Percentiles rank a stretch among this genome's conserved stretches.
Evolutionary conservation across 2,329 filamentous ascomycete genomes (phyloP).

Genomic region (Neonectria hederae): DNA sequence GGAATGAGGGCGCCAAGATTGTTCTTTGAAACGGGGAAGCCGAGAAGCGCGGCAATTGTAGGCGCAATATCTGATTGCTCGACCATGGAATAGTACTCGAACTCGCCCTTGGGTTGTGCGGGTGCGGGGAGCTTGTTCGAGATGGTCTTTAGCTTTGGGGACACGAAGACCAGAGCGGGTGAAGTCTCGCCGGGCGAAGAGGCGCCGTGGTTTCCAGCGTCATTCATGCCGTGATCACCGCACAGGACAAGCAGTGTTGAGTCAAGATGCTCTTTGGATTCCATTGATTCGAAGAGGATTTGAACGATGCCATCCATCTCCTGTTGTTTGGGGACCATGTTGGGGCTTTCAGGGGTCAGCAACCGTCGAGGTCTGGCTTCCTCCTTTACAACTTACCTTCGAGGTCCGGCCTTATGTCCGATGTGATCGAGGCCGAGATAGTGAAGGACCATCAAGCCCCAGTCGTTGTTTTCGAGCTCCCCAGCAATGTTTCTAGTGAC

Average conservation of each 20-base stretch:
- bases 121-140: constrained; percentile 60
- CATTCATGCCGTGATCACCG: constrained; percentile 99
- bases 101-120: constrained; percentile 70
- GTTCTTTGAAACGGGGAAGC: constrained; percentile 88
- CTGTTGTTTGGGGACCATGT: constrained; percentile 91
- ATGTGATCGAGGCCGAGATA: constrained; percentile 97
- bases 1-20: constrained; percentile 88
- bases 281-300: constrained; percentile 79
- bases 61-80: constrained; percentile 95
- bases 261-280: constrained; percentile 73
- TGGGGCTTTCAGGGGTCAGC: constrained; percentile 63
- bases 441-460: constrained; percentile 93
- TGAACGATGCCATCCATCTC: constrained; percentile 92
- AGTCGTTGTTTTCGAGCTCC: constrained; percentile 82
- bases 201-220: constrained; percentile 95
- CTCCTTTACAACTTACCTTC: constrained; percentile 62
- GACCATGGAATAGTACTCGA: constrained; percentile 84
- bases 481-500: constrained; percentile 87
- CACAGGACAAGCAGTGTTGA: constrained; percentile 86
- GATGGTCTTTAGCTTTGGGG: constrained; percentile 77
- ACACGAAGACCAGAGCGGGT: constrained; percentile 89
- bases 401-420: constrained; percentile 92
- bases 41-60: constrained; percentile 85
- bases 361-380: neutral
- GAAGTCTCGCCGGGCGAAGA: constrained; percentile 95